A percentile compares a stretch with the other conserved stretches of the same genome.
Conservation (phyloP, 140 eudicot genomes). For the Cichorium intybus region DNA sequence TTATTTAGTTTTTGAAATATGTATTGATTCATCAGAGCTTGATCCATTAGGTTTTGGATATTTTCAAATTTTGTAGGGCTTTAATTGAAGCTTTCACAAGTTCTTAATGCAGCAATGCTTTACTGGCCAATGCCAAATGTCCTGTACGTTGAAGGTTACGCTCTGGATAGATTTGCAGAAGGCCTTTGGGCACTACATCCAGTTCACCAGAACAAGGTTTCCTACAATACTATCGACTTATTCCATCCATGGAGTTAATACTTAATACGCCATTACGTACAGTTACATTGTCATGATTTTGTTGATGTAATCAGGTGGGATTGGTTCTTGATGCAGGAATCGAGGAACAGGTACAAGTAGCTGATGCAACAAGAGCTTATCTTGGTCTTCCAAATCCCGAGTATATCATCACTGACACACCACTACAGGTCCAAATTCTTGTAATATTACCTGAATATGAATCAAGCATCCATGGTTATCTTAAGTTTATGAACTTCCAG, state of each 20-base stretch:
- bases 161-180: slow-evolving; percentile 94
- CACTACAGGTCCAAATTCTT: slow-evolving; percentile 42
- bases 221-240: neutral
- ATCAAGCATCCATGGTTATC: neutral
- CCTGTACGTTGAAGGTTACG: slow-evolving; percentile 91
- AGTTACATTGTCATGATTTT: neutral
- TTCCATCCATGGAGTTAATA: neutral
- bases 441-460: neutral
- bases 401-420: slow-evolving; percentile 70
- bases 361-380: slow-evolving; percentile 90
- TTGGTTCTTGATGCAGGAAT: slow-evolving; percentile 97
- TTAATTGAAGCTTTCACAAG: no score
- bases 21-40: no score
- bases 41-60: no score
- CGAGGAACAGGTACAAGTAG: slow-evolving; percentile 89
- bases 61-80: no score
- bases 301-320: slow-evolving; percentile 67
- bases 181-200: slow-evolving; percentile 82
- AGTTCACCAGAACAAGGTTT: slow-evolving; percentile 88
- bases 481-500: slow-evolving; percentile 32
- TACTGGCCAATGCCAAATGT: slow-evolving; percentile 95
- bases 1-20: no score
- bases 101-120: slow-evolving; percentile 95
- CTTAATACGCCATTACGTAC: neutral
- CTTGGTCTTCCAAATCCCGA: slow-evolving; percentile 88